Conservation (phyloP, 2,329 filamentous ascomycete species). For the Byssoonygena ceratinophila region DNA sequence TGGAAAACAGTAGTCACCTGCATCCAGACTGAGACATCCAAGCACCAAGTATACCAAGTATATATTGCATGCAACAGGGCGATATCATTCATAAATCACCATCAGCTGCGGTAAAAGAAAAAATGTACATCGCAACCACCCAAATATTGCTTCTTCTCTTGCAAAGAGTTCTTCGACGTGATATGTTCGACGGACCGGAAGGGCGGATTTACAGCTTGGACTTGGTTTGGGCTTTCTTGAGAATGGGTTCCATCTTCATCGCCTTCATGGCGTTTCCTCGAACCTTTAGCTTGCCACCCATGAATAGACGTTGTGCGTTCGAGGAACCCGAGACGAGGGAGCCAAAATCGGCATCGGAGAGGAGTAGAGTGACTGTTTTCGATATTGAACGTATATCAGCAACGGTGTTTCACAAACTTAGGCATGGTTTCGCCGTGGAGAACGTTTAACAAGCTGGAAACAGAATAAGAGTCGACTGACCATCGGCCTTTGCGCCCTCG, state of each 20-base stretch:
- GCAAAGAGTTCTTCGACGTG: background rate
- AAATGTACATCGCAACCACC: background rate
- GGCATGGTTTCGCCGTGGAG: background rate
- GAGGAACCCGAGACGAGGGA: constrained; percentile 76
- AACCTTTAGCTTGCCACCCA: constrained; percentile 97
- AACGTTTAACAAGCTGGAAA: background rate
- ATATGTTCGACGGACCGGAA: background rate
- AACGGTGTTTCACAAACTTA: background rate
- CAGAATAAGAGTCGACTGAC: constrained; percentile 41
- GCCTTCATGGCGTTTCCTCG: constrained; percentile 98
- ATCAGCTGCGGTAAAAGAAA: background rate
- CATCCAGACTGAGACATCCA: background rate
- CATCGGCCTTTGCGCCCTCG: constrained; percentile 65
- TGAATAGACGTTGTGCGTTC: constrained; percentile 91
- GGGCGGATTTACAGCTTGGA: constrained; percentile 59
- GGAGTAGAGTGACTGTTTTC: constrained; percentile 62
- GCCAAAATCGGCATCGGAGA: constrained; percentile 78
- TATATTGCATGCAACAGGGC: background rate
- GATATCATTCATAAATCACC: background rate
- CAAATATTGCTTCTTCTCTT: background rate
- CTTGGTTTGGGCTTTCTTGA: constrained; percentile 77
- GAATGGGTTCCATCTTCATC: constrained; percentile 85
- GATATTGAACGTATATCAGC: constrained; percentile 2
- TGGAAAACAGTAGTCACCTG: background rate
- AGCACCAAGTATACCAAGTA: background rate